phyloP scores from a whole-genome alignment of 306 rosid genomes.

The Medicago truncatula region DNA sequence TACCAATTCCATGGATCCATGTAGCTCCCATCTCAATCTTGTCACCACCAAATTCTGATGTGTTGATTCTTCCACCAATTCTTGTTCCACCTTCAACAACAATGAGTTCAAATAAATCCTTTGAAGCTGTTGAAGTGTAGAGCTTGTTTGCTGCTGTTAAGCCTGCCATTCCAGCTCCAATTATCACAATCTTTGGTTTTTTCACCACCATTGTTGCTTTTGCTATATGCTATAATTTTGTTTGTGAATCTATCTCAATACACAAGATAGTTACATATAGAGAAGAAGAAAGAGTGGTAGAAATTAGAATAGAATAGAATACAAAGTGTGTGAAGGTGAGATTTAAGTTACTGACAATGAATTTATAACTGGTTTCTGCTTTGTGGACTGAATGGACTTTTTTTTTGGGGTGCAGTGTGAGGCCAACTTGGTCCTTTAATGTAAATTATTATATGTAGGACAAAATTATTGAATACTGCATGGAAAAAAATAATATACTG shows the following conservation, averaged over 20 bases:
- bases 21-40: slow-evolving; percentile 97
- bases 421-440: slow-evolving; percentile 29
- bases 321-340: slow-evolving; percentile 66
- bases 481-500: not conserved
- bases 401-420: slow-evolving; percentile 27
- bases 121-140: slow-evolving; percentile 56
- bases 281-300: not conserved
- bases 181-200: slow-evolving; percentile 83
- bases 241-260: slow-evolving; percentile 21
- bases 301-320: slow-evolving; percentile 30
- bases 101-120: slow-evolving; percentile 71
- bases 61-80: slow-evolving; percentile 93
- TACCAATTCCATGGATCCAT: slow-evolving; percentile 98
- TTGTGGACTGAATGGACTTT: slow-evolving; percentile 36
- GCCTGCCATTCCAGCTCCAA: slow-evolving; percentile 99
- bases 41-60: slow-evolving; percentile 91
- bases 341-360: slow-evolving; percentile 59
- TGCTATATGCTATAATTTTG: not conserved
- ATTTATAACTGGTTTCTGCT: slow-evolving; percentile 61
- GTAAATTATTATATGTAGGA: not conserved
- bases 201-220: slow-evolving; percentile 66
- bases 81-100: slow-evolving; percentile 90
- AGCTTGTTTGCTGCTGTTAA: slow-evolving; percentile 92
- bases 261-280: slow-evolving; percentile 10
- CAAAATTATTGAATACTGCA: slow-evolving; percentile 14